These are phyloP conservation scores for Microthyrium microscopicum DNA, from an alignment of 2,329 filamentous ascomycete species.

Conservation along the genomic window DNA sequence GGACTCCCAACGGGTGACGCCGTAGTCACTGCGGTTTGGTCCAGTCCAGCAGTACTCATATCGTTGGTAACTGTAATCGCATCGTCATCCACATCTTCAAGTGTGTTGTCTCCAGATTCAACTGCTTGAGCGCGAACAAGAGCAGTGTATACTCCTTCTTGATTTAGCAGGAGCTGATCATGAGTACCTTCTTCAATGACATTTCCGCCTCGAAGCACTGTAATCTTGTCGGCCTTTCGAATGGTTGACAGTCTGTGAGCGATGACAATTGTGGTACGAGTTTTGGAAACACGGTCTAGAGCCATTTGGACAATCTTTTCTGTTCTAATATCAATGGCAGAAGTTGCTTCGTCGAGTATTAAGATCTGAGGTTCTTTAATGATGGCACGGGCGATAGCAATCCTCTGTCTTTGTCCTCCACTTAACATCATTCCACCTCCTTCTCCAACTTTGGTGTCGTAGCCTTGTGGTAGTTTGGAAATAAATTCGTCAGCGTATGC, in stretches of 20 bases:
- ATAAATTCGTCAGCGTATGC: conserved; percentile 24
- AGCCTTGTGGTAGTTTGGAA: conserved; percentile 32
- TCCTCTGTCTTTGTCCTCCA: conserved; percentile 67
- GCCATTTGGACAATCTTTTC: conserved; percentile 39
- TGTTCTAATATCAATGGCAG: conserved; percentile 41
- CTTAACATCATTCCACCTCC: conserved; percentile 58
- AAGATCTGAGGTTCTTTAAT: conserved; percentile 49
- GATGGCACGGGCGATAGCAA: conserved; percentile 58
- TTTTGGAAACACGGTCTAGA: conserved; percentile 41
- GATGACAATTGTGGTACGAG: conserved; percentile 59
- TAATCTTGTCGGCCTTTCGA: conserved; percentile 60
- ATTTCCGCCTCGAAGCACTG: conserved; percentile 55
- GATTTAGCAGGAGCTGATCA: conserved; percentile 45
- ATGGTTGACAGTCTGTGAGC: conserved; percentile 63
- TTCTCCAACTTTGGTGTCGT: conserved; percentile 60
- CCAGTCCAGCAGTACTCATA: too few species aligned
- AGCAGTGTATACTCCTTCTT: conserved; percentile 48
- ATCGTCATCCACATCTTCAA: conserved; percentile 10
- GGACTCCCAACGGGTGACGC: conserved; percentile 8
- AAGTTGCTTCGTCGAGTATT: conserved; percentile 62
- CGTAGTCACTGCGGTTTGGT: conserved; percentile 1
- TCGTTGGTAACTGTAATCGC: conserved; percentile 2
- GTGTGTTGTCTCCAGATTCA: conserved; percentile 14
- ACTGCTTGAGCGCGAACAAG: conserved; percentile 38
- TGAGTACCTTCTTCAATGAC: conserved; percentile 64